Conservation (phyloP, 2,329 filamentous ascomycete genomes). For the Zymoseptoria ardabiliae region DNA sequence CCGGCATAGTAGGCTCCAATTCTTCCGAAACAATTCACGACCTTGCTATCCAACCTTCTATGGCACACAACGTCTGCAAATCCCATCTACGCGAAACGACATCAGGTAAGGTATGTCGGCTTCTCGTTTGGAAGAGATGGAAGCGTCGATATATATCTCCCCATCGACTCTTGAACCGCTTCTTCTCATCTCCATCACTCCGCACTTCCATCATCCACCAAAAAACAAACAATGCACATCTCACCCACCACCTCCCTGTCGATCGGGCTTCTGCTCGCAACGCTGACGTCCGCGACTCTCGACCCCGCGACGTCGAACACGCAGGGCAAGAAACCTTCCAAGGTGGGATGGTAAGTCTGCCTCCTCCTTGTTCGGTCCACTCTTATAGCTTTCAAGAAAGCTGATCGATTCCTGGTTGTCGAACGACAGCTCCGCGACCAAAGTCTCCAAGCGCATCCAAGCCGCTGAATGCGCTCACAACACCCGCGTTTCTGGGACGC, state of each 20-base stretch:
- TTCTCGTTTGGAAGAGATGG: too few relatives aligned
- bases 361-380: not conserved
- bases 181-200: too few relatives aligned
- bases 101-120: too few relatives aligned
- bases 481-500: constrained; percentile 30
- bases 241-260: constrained; percentile 1
- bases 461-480: constrained; percentile 39
- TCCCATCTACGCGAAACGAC: too few relatives aligned
- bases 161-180: too few relatives aligned
- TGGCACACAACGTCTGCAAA: too few relatives aligned
- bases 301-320: constrained; percentile 33
- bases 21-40: too few relatives aligned
- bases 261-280: constrained; percentile 9
- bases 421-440: constrained; percentile 26
- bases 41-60: too few relatives aligned
- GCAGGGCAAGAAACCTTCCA: constrained; percentile 28
- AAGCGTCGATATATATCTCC: not conserved
- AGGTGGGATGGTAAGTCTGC: constrained; percentile 14
- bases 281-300: constrained; percentile 29
- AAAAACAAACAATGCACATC: constrained; percentile 10
- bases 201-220: not conserved
- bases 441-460: constrained; percentile 33
- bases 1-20: too few relatives aligned
- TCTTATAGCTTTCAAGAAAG: too few relatives aligned
- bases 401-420: too few relatives aligned